Evolutionary conservation across 352 stramenopile species (phyloP).

Genomic region (Phytophthora boehmeriae): DNA sequence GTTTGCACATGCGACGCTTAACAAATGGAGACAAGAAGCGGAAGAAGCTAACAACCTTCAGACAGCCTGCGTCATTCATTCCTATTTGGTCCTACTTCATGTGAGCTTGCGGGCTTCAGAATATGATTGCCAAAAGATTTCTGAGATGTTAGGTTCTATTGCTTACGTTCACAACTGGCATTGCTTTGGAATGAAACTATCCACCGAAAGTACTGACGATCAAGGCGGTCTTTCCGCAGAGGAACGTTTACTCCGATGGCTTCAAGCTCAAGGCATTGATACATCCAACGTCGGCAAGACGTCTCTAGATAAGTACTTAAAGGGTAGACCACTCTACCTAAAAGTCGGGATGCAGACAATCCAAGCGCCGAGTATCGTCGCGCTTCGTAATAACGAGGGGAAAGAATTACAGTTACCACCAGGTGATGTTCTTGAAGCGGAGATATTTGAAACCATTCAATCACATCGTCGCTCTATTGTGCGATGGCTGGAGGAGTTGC

Average conservation of each 20-base stretch:
- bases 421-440: slow-evolving; percentile 84
- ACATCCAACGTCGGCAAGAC: slow-evolving; percentile 82
- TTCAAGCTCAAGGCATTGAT: slow-evolving; percentile 91
- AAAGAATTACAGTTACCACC: slow-evolving; percentile 77
- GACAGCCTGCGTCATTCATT: slow-evolving; percentile 87
- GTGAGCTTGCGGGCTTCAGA: slow-evolving; percentile 70
- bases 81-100: slow-evolving; percentile 76
- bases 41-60: slow-evolving; percentile 78
- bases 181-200: slow-evolving; percentile 90
- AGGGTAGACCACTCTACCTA: slow-evolving; percentile 83
- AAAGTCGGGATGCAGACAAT: slow-evolving; percentile 90
- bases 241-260: slow-evolving; percentile 83
- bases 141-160: slow-evolving; percentile 79
- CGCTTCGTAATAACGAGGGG: slow-evolving; percentile 51
- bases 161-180: slow-evolving; percentile 92
- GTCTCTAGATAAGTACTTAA: slow-evolving; percentile 88
- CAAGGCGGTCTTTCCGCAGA: slow-evolving; percentile 64
- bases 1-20: slow-evolving; percentile 70
- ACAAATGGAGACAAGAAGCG: slow-evolving; percentile 82
- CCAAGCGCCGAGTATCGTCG: slow-evolving; percentile 85
- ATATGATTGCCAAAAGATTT: slow-evolving; percentile 72
- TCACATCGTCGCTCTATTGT: slow-evolving; percentile 80
- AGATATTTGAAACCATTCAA: slow-evolving; percentile 87
- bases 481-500: slow-evolving; percentile 57
- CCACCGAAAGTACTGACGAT: slow-evolving; percentile 45